phyloP scores from a whole-genome alignment of 2,329 filamentous ascomycete genomes.

The Simplicillium sp. region DNA sequence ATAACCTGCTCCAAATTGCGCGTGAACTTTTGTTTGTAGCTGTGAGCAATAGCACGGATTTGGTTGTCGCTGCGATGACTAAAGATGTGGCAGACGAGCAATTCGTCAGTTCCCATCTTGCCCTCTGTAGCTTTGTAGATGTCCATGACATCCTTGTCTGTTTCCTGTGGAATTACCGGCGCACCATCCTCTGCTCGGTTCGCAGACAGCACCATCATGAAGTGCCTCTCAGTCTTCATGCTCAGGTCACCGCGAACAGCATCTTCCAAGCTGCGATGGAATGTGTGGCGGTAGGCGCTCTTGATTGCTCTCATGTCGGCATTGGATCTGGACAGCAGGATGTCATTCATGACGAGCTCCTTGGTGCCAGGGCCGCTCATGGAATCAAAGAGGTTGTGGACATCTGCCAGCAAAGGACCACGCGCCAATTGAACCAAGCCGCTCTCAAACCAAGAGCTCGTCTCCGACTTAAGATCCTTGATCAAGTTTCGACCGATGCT shows the following conservation, averaged over 20 bases:
- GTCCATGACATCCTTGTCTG: conserved; percentile 67
- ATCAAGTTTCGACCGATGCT: conserved; percentile 59
- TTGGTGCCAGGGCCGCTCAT: conserved; percentile 79
- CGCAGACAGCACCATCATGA: conserved; percentile 69
- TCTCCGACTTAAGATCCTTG: conserved; percentile 70
- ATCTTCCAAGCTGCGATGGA: conserved; percentile 55
- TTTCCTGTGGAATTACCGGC: conserved; percentile 61
- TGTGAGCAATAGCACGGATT: conserved; percentile 68
- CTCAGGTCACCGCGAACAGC: conserved; percentile 73
- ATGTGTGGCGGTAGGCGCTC: conserved; percentile 59
- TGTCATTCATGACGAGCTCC: conserved; percentile 75
- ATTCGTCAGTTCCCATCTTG: conserved; percentile 62
- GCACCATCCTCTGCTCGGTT: conserved; percentile 68
- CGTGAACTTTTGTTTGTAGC: conserved; percentile 66
- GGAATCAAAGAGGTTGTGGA: conserved; percentile 58
- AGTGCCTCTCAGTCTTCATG: conserved; percentile 77
- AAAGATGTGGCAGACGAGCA: conserved; percentile 71
- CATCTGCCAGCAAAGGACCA: conserved; percentile 73
- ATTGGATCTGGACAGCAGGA: conserved; percentile 74
- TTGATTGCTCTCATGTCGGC: conserved; percentile 86
- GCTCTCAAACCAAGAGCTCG: conserved; percentile 63
- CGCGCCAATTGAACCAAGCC: conserved; percentile 65
- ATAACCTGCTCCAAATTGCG: conserved; percentile 64
- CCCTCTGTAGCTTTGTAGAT: conserved; percentile 72
- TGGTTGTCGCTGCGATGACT: conserved; percentile 70